Base-by-base conservation (phyloP, 208 protist genomes). In the Strigomonas oncopelti region DNA sequence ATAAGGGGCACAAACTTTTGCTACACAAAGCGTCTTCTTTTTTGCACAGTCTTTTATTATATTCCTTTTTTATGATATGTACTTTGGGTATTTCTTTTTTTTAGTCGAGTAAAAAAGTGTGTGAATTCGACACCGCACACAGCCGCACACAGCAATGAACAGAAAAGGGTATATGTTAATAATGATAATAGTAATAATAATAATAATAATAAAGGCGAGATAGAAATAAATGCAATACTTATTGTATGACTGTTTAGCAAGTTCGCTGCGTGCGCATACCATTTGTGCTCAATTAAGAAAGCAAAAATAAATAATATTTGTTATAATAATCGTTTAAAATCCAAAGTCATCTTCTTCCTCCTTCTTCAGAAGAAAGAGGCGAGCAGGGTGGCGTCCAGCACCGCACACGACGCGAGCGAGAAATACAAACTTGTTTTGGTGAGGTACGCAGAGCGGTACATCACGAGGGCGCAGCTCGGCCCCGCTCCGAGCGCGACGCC, bases 361-460 rank as follows among this genome's bases (percentile, higher is more conserved):
- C 9, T 73, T 60, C 0, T 69, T 48, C 14, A 62, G 45, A 62
- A 14, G 20, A 24, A 48, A 1, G 45, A 62, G 16, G 45, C 58
- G 9, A 36, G 13, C 31, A 62, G 56, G 13, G 69, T 60, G 0
- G 38, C 65, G 2, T 77, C 13, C 32, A 84, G 71, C 65, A 72
- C 72, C 25, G 70, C 18, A 1, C 72, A 82, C 65, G 77, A 63
- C 63, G 77, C 54, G 2, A 91, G 51, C 31, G 81, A 85, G 7
- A 91, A 56, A 16, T 62, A 29, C 52, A 92, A 74, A 18, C 86
- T 81, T 5, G 46, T 45, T 0, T 72, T 68, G 22, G 71, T 71
- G 29, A 91, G 87, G 13, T 78, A 46, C 31, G 70, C 60, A 24
- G 74, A 82, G 77, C 90, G 81, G 67, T 84, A 90, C 36, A 92